Base-by-base conservation (phyloP, 768 basidiomycete genomes). In the Cystofilobasidium capitatum region DNA sequence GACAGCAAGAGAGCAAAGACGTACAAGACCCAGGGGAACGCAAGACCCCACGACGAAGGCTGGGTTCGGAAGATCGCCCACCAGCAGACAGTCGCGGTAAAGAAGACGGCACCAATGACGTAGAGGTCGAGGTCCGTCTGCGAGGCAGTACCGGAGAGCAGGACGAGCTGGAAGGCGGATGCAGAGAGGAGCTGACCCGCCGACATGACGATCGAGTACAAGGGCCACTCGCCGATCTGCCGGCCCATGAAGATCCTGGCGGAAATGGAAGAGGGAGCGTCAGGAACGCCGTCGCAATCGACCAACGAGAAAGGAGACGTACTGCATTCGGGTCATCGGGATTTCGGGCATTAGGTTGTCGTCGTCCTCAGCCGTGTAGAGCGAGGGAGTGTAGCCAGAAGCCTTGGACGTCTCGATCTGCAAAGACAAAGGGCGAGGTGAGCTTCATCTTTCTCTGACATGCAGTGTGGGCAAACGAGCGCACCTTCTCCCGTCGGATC, bases 141-240 rank as follows among this genome's bases (percentile, higher is more conserved):
- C 78, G 85, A 89, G 71, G 89, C 91, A 72, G 86, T 84, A 62
- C 92, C 92, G n/a, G 88, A 87, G 24, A 94, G 81, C 42, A 96
- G 79, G 20, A 91, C 92, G 72, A 94, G 88, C 78, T 96, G 92
- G 84, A 94, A 96, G 73, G 91, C 92, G 35, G 89, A 90, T 2
- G 90, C 90, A 65, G 86, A 85, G 71, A 91, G 78, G 2, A 69
- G 39, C 49, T 69, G 68, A 58, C 68, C 68, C 29, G 54, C 54
- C 31, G 44, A 49, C 68, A 69, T 69, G 33, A 69, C 68, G 49
- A 69, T 69, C 20, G 68, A 69, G 77, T 96, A 96, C 69, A 96
- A 75, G 0, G 92, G 92, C 92, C 92, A 96, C 36, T 88, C 88
- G 45, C 78, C 83, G 54, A 92, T 76, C 76, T 88, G 84, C 51